phyloP scores from a whole-genome alignment of 2,329 filamentous ascomycete genomes.

The Cephalotrichum gorgonifer region DNA sequence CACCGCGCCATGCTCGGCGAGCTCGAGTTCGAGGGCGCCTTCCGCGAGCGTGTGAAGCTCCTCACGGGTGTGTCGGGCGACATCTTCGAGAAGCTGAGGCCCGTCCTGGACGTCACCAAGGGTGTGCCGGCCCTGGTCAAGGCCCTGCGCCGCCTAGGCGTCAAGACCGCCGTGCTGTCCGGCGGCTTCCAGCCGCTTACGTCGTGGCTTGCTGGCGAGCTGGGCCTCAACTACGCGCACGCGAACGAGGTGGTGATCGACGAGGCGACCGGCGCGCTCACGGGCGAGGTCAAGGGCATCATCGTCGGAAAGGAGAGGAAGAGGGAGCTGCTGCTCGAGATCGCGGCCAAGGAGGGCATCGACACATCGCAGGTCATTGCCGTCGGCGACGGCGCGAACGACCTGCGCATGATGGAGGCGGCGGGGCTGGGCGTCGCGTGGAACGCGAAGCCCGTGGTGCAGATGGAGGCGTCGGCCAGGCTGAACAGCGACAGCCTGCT shows the following conservation, averaged over 20 bases:
- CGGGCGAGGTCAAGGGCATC: conserved; percentile 59
- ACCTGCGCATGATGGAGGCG: conserved; percentile 66
- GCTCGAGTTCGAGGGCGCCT: conserved; percentile 77
- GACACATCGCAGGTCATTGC: conserved; percentile 58
- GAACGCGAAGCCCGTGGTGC: conserved; percentile 75
- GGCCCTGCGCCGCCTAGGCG: conserved; percentile 67
- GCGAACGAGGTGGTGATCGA: conserved; percentile 74
- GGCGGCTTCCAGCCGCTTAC: conserved; percentile 89
- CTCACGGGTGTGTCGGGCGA: conserved; percentile 69
- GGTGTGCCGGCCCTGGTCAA: conserved; percentile 67
- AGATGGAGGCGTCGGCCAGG: conserved; percentile 63
- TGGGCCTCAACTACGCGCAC: conserved; percentile 79
- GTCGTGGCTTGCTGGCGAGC: conserved; percentile 67
- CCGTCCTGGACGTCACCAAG: conserved; percentile 67
- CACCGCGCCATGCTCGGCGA: conserved; percentile 92
- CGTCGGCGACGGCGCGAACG: conserved; percentile 75
- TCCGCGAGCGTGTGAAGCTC: conserved; percentile 70
- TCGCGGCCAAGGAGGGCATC: conserved; percentile 58
- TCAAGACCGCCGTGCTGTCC: conserved; percentile 82
- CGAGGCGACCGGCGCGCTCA: conserved; percentile 44
- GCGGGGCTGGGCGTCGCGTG: conserved; percentile 73
- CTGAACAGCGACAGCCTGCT: conserved; percentile 61
- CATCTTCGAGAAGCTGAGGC: conserved; percentile 69
- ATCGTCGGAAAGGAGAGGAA: conserved; percentile 74
- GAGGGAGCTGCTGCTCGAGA: conserved; percentile 58